A percentile compares a stretch with the other conserved stretches of the same genome.
Evolutionary conservation across 169 alveolate species (phyloP).

Genomic region (Cryptosporidium baileyi): DNA sequence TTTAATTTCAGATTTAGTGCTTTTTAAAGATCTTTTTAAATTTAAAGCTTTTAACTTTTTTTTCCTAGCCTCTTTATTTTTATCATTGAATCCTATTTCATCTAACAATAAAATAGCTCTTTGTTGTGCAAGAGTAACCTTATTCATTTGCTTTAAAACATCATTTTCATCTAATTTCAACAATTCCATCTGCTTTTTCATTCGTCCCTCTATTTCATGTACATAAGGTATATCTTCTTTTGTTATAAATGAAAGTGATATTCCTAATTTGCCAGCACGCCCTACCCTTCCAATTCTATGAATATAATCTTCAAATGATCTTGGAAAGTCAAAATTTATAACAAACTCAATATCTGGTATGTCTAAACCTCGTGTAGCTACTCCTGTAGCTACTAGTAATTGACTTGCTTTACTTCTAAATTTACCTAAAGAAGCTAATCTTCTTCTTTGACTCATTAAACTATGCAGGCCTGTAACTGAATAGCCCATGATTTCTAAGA

Average conservation of each 20-base stretch:
- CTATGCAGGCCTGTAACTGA: conserved; percentile 95
- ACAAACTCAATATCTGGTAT: conserved; percentile 94
- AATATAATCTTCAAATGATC: conserved; percentile 88
- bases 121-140: conserved; percentile 89
- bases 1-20: background rate
- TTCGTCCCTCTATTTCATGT: conserved; percentile 78
- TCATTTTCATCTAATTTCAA: conserved; percentile 84
- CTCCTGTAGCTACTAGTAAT: conserved; percentile 93
- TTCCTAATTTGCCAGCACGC: conserved; percentile 95
- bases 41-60: conserved; percentile 24
- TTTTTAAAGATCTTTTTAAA: background rate
- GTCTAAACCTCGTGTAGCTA: conserved; percentile 98
- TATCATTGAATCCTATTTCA: conserved; percentile 62
- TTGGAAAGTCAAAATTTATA: conserved; percentile 93
- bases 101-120: conserved; percentile 72
- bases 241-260: conserved; percentile 89
- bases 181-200: conserved; percentile 76
- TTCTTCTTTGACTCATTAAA: conserved; percentile 90
- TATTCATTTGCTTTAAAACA: conserved; percentile 87
- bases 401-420: conserved; percentile 90
- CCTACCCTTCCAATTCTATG: conserved; percentile 99
- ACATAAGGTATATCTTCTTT: conserved; percentile 86
- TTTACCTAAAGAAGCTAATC: conserved; percentile 92
- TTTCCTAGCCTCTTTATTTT: conserved; percentile 31
- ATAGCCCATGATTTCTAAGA: conserved; percentile 89